phyloP scores from a whole-genome alignment of 2,329 filamentous ascomycete genomes.

The Ophioceras dolichostomum region DNA sequence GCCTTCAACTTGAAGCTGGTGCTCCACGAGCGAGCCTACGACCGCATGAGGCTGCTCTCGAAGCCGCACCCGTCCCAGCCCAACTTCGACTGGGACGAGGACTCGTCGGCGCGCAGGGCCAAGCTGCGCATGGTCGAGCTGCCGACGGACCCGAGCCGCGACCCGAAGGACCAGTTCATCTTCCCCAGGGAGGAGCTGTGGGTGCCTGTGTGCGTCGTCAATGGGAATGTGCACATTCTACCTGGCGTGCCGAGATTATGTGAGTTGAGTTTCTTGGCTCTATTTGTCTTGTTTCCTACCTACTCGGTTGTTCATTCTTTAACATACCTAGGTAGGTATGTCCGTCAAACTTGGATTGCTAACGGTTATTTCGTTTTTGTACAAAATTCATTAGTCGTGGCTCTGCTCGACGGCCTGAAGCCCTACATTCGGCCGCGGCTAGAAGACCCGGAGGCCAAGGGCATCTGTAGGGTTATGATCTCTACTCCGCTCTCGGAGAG shows the following conservation, averaged over 20 bases:
- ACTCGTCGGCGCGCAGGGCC: conserved; percentile 65
- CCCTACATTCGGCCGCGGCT: conserved; percentile 58
- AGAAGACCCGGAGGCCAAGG: conserved; percentile 68
- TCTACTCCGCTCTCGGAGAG: conserved; percentile 85
- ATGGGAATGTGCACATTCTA: conserved; percentile 86
- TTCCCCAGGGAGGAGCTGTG: conserved; percentile 75
- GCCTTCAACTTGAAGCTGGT: conserved; percentile 69
- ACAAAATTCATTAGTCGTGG: conserved; percentile 46
- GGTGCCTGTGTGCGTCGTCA: conserved; percentile 83
- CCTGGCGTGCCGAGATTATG: conserved; percentile 81
- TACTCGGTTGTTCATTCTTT: too few species aligned
- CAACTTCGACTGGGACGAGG: conserved; percentile 73
- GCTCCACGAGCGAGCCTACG: conserved; percentile 64
- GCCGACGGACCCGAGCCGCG: conserved; percentile 57
- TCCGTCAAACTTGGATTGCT: too few species aligned
- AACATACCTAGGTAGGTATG: too few species aligned
- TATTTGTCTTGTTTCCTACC: too few species aligned
- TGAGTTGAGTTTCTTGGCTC: too few species aligned
- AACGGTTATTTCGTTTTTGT: too few species aligned
- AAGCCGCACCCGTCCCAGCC: conserved; percentile 61
- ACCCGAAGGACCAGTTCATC: conserved; percentile 59
- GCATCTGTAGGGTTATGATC: conserved; percentile 66
- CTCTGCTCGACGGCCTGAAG: conserved; percentile 65
- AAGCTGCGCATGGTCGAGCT: conserved; percentile 86
- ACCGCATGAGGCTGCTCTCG: conserved; percentile 73